phyloP scores from a whole-genome alignment of 2,329 filamentous ascomycete species.

The Ramularia collo-cygni region DNA sequence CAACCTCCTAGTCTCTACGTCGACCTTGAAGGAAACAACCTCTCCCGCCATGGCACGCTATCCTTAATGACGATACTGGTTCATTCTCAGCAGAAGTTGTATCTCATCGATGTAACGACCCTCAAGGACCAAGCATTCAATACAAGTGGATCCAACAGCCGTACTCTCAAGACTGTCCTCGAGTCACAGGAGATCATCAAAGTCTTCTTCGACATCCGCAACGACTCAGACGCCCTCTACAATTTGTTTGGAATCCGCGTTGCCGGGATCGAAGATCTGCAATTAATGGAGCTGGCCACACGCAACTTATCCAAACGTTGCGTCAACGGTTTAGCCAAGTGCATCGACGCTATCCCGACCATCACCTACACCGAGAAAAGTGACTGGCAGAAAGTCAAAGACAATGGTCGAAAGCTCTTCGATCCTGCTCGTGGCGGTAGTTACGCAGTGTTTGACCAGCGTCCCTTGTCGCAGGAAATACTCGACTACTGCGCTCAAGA shows the following conservation, averaged over 20 bases:
- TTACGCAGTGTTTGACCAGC: slow-evolving; percentile 42
- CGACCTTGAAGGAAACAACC: slow-evolving; percentile 44
- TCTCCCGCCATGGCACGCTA: slow-evolving; percentile 38
- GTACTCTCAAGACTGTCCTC: slow-evolving; percentile 36
- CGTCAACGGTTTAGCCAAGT: slow-evolving; percentile 34
- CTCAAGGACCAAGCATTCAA: slow-evolving; percentile 37
- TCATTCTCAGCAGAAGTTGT: slow-evolving; percentile 26
- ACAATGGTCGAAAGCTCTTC: slow-evolving; percentile 35
- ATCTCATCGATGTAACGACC: slow-evolving; percentile 41
- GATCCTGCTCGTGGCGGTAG: slow-evolving; percentile 37
- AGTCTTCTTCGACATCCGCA: slow-evolving; percentile 53
- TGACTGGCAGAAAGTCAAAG: slow-evolving; percentile 32
- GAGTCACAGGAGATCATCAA: slow-evolving; percentile 42
- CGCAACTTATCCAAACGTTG: slow-evolving; percentile 18
- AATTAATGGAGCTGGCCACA: slow-evolving; percentile 49
- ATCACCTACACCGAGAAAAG: slow-evolving; percentile 7
- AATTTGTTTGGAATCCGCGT: slow-evolving; percentile 40
- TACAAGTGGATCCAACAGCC: slow-evolving; percentile 21
- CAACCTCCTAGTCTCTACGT: slow-evolving; percentile 34
- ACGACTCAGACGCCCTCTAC: slow-evolving; percentile 51
- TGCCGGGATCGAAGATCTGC: slow-evolving; percentile 45
- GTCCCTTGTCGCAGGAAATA: slow-evolving; percentile 38
- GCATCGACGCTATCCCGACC: slow-evolving; percentile 28
- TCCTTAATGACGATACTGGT: slow-evolving; percentile 40
- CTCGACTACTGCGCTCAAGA: slow-evolving; percentile 43